These are phyloP conservation scores for Thermomucor indicae-seudaticae DNA, from an alignment of 371 early-diverging fungal species.

Conservation along the genomic window DNA sequence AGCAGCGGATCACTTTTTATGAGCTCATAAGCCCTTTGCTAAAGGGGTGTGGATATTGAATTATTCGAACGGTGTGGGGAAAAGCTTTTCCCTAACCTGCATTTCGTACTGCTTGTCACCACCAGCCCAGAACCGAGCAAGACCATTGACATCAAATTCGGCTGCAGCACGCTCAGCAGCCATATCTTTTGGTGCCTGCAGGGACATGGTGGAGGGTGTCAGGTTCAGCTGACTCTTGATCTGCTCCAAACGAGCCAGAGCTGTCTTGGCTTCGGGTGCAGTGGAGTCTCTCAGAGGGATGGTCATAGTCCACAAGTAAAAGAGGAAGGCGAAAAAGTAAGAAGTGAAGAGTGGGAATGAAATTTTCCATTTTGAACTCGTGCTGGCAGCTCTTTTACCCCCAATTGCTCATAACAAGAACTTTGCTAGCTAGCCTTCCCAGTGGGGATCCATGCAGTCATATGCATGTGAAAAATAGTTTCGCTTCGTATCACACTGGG, in stretches of 20 bases:
- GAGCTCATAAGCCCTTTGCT: constrained; percentile 45
- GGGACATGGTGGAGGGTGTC: constrained; percentile 32
- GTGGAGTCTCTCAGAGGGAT: constrained; percentile 20
- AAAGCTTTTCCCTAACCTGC: constrained; percentile 28
- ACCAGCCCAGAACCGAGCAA: constrained; percentile 45
- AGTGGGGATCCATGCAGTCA: no score
- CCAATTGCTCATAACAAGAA: no score
- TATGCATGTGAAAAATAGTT: no score
- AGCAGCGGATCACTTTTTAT: constrained; percentile 59
- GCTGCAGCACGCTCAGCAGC: constrained; percentile 53
- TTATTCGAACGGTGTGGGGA: not conserved
- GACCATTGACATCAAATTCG: constrained; percentile 48
- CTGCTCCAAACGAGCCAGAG: constrained; percentile 30
- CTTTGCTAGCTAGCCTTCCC: no score
- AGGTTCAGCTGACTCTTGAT: constrained; percentile 33
- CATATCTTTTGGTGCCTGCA: constrained; percentile 46
- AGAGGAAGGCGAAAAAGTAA: not conserved
- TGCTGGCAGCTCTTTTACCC: no score
- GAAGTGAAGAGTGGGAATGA: not conserved
- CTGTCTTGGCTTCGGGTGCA: constrained; percentile 27
- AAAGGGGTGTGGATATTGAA: not conserved
- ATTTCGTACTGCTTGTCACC: constrained; percentile 43
- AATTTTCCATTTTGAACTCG: no score
- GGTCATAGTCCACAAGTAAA: constrained; percentile 6
- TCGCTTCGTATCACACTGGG: no score